Evolutionary conservation across 305 asterid species (phyloP), one percentile per base, ranked within the genome.

Genomic region (Nicotiana rustica): DNA sequence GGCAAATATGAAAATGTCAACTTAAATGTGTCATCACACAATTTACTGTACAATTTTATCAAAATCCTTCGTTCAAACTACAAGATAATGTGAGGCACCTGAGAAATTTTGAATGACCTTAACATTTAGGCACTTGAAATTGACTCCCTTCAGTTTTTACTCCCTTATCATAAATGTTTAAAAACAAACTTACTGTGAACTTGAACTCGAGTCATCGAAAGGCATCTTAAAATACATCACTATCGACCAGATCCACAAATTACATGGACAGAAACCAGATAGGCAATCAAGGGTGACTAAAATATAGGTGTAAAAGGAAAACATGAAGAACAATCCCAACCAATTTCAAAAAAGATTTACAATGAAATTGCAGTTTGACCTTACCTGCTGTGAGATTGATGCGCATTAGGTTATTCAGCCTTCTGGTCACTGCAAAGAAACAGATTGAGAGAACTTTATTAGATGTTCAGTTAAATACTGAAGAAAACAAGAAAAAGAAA

Each of bases 381-480:
- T 77, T 77, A 82, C 85, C 82, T 82, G 41, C 82, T 49, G 85
- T 36, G 18, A 82, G 75, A 68, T 77, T 77, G 56, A 64, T 56
- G 17, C 85, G 85, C 10, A 77, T 19, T 25, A 77, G 41, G 61
- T 64, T 82, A 76, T 47, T 66, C 41, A 82, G 61, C 62, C 82
- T 76, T 77, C 82, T 62, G 44, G 67, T 82, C 52, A 38, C 85
- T 82, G 78, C 70, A 76, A 57, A 33, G 47, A 77, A 82, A 71
- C 79, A 61, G 66, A 57, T 68, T 56, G 35, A 66, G 49, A 79
- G 57, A 79, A 44, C 13, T 49, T 1, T 65, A 19, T 14, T 49
- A 80, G 56, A 60, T 47, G 62, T 21, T 49, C 9, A 1, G n/a
- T 19, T 36, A 47, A 12, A 71, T 71, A 71, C 21, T 14, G 6